Base-by-base conservation (phyloP, 257 asterid genomes). In the Apocynum venetum region DNA sequence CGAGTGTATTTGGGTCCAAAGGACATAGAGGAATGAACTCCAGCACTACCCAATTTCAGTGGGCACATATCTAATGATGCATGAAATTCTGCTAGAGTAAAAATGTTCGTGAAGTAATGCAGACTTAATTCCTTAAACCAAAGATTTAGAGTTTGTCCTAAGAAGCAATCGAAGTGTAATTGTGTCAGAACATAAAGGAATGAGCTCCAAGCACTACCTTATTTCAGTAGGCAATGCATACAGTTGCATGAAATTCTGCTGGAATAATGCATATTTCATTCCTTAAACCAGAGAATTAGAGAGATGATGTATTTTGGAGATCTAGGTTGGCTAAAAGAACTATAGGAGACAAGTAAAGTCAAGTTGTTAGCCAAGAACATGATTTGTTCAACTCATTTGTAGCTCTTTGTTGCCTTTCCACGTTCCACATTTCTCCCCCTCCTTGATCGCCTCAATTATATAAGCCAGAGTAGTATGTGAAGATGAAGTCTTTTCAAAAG, bases 361-460 rank as follows among this genome's bases (percentile, higher is more conserved):
- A 1, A 55, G 68, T 40, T 17, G 36, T 35, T 12, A 44, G 53
- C 52, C 35, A 43, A 55, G 48, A 53, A 56, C 15, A 9, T 36
- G 15, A 73, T 2, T 56, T 38, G 68, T 73, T 56, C 3, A 8
- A 51, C 6, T 72, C 10, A 41, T 55, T 55, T 56, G 59, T 57
- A 73, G 52, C 53, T 73, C 12, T 14, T 38, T 41, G 53, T 56
- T 73, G 76, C 55, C 53, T 47, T 73, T 41, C 31, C 52, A 55
- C 38, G 61, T 17, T 55, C 31, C 20, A 35, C 3, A 9, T 71
- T 71, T n/a, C 19, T 19, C 41, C 14, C 19, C 31, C 8, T 71
- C 36, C 3, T 8, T 9, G 8, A 41, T 35, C 14, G 14, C 38
- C 59, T 68, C 60, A 31, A 57, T 44, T 52, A 11, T 9, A 44